Evolutionary conservation across 2,329 filamentous ascomycete species (phyloP).

Genomic region (Aotearoamyces nothofagi): DNA sequence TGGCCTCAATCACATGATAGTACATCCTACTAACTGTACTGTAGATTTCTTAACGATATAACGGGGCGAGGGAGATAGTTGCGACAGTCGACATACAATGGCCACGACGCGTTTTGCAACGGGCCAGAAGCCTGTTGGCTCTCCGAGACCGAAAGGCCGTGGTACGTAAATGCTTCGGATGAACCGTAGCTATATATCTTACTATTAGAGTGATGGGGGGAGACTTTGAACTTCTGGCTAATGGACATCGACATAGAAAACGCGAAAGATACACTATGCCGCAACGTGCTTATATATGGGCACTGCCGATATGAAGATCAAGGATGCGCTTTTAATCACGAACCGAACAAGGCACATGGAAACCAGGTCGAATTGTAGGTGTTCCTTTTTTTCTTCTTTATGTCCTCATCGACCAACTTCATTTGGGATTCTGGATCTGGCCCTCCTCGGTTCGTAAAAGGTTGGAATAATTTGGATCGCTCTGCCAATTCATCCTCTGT

Average conservation of each 20-base stretch:
- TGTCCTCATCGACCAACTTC: no score
- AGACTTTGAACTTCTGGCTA: slow-evolving; percentile 6
- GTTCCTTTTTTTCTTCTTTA: slow-evolving; percentile 4
- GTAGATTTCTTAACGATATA: slow-evolving; percentile 16
- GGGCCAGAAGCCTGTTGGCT: slow-evolving; percentile 28
- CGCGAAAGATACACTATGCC: slow-evolving; percentile 75
- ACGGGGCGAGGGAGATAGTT: slow-evolving; percentile 18
- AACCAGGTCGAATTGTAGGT: slow-evolving; percentile 33
- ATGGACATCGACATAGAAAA: slow-evolving; percentile 36
- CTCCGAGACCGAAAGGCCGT: slow-evolving; percentile 39
- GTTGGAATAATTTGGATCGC: no score
- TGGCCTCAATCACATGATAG: no score
- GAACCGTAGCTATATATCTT: not conserved
- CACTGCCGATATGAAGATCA: slow-evolving; percentile 86
- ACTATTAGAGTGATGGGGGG: not conserved
- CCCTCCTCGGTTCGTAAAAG: no score
- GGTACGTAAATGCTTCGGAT: slow-evolving; percentile 23
- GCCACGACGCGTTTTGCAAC: slow-evolving; percentile 17
- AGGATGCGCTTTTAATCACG: slow-evolving; percentile 81
- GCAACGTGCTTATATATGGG: slow-evolving; percentile 86
- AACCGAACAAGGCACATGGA: slow-evolving; percentile 44
- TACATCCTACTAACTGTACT: no score
- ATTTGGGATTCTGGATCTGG: no score
- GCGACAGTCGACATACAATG: slow-evolving; percentile 11
- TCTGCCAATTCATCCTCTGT: no score